Evolutionary conservation across 2,329 filamentous ascomycete genomes (phyloP).

Genomic region (Diaporthe amygdali): DNA sequence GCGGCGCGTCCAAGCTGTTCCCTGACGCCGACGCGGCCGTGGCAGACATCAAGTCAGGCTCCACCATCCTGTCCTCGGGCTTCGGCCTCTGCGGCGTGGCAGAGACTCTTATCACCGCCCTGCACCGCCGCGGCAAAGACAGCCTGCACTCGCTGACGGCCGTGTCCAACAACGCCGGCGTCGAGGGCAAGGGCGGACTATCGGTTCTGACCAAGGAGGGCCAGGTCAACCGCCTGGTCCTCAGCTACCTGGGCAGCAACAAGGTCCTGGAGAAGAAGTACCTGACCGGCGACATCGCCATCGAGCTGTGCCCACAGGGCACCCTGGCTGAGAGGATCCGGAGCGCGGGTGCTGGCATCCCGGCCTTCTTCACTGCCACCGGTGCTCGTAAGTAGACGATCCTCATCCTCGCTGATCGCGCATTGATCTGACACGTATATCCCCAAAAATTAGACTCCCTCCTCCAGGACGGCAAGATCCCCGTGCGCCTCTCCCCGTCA

Average conservation of each 20-base stretch:
- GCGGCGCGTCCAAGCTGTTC: conserved; percentile 53
- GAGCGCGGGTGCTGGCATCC: conserved; percentile 77
- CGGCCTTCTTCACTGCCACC: conserved; percentile 81
- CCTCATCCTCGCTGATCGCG: neutral
- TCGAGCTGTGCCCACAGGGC: conserved; percentile 80
- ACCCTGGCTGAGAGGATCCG: conserved; percentile 75
- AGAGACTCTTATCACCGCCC: conserved; percentile 30
- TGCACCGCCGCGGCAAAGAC: conserved; percentile 64
- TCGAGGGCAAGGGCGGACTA: conserved; percentile 70
- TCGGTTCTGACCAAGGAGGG: conserved; percentile 71
- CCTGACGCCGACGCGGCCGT: conserved; percentile 70
- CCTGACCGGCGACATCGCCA: conserved; percentile 72
- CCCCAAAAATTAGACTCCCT: conserved; percentile 61
- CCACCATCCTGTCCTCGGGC: conserved; percentile 75
- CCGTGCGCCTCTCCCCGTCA: conserved; percentile 63
- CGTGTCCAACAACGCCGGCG: conserved; percentile 82
- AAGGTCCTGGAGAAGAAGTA: conserved; percentile 79
- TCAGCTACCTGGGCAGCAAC: conserved; percentile 80
- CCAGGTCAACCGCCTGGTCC: conserved; percentile 73
- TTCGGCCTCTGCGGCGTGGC: conserved; percentile 84
- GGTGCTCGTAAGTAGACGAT: conserved; percentile 59
- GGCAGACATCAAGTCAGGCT: conserved; percentile 72
- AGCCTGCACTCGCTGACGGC: conserved; percentile 73
- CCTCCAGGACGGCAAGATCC: conserved; percentile 72
- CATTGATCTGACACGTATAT: conserved; percentile 20